A percentile compares a stretch with the other conserved stretches of the same genome.
These are phyloP conservation scores for Sugiyamaella novakii DNA, from an alignment of 1,139 yeast species.

Conservation along the genomic window DNA sequence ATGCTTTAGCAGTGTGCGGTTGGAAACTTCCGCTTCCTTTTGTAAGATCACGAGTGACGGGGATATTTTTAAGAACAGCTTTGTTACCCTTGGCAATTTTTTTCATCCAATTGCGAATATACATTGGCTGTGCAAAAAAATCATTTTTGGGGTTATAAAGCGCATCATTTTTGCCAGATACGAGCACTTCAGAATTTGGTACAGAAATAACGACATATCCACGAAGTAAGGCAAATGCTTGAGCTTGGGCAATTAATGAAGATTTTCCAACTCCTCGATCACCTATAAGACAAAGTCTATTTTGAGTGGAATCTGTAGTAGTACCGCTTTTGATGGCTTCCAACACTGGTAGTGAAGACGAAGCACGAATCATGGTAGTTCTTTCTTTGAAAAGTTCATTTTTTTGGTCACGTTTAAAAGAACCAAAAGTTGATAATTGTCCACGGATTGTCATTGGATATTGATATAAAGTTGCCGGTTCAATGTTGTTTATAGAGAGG, in stretches of 20 bases:
- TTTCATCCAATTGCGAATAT: conserved; percentile 60
- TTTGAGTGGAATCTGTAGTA: conserved; percentile 42
- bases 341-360: conserved; percentile 41
- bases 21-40: conserved; percentile 32
- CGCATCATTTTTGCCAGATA: conserved; percentile 75
- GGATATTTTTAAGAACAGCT: conserved; percentile 51
- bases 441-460: conserved; percentile 32
- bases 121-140: conserved; percentile 79
- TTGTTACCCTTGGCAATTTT: conserved; percentile 62
- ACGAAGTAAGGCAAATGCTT: conserved; percentile 56
- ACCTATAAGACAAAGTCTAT: conserved; percentile 66
- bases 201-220: conserved; percentile 65
- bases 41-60: conserved; percentile 28
- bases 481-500: conserved; percentile 21
- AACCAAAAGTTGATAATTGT: conserved; percentile 45
- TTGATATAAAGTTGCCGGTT: conserved; percentile 25
- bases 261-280: conserved; percentile 81
- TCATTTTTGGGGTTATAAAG: conserved; percentile 53
- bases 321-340: conserved; percentile 37
- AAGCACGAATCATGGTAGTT: conserved; percentile 47
- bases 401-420: conserved; percentile 54
- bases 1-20: conserved; percentile 46
- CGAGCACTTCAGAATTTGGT: conserved; percentile 60
- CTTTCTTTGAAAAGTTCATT: conserved; percentile 54
- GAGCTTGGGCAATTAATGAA: conserved; percentile 69